Evolutionary conservation across 805 yeast species (phyloP), one percentile per base, ranked within the genome.

Genomic region (Yamadazyma takamatsuzukensis): DNA sequence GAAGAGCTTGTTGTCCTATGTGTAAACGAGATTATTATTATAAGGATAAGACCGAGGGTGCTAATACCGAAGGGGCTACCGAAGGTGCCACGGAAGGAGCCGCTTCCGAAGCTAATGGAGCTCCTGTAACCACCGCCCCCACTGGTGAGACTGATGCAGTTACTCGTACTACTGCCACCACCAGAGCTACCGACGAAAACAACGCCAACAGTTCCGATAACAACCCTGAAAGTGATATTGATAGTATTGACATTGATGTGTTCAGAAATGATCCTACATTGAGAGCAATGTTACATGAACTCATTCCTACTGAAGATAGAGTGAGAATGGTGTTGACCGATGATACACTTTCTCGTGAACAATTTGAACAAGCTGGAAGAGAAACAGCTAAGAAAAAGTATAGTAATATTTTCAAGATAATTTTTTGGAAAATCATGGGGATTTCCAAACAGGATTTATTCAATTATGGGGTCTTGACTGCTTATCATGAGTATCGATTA

Each of bases 1-100:
- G 90, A 44, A 70, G 82, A 29, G 89, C 88, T 1, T 80, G 85
- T 46, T 85, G 95, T 52, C 95, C 95, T 6, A 76, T 80, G 66
- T 85, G 95, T 57, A 83, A 84, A 48, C 61, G 80, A 19, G 87
- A 79, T 51, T 80, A 78, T 51, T 75, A 68, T 47, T 61, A 62
- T 49, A 65, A 64, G 39, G 64, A 56, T 31, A 43, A 16, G n/a
- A n/a, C n/a, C n/a, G n/a, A 40, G 9, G 15, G 19, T 9, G 14
- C 30, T 16, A 18, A 35, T 29, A 32, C 37, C 25, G 18, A 37
- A 33, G 19, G 18, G 44, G 46, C 37, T 21, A 38, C 25, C 21
- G 24, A 31, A 15, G 12, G 13, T 21, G 28, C 29, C 14, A 30
- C 27, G 22, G 32, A 34, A 15, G 25, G n/a, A 19, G 13, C 18